Conservation (phyloP, 2,329 filamentous ascomycete species). For the Exophiala bonariae region DNA sequence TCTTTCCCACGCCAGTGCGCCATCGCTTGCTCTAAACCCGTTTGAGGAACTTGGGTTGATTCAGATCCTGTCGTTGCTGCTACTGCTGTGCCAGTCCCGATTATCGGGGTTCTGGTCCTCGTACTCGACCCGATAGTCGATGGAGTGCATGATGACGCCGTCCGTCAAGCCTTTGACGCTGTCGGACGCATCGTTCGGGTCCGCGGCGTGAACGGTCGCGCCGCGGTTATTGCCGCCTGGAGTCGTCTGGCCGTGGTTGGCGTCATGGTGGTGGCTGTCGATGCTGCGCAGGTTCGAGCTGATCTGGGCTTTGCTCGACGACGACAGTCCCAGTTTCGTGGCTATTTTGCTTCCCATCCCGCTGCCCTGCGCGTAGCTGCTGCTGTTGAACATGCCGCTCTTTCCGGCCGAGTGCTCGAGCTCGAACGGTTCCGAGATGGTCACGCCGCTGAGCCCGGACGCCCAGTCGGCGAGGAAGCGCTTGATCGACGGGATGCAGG, state of each 20-base stretch:
- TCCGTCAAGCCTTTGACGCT: conserved; percentile 25
- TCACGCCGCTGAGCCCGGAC: conserved; percentile 28
- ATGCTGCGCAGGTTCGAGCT: conserved; percentile 3
- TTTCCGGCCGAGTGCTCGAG: conserved; percentile 20
- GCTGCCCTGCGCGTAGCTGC: not conserved
- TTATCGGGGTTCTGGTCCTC: conserved; percentile 16
- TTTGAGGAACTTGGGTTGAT: too few relatives aligned
- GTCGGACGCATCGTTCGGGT: conserved; percentile 3
- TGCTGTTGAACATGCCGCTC: not conserved
- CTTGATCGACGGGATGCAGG: conserved; percentile 29
- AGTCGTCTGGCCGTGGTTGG: conserved; percentile 11
- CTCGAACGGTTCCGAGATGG: conserved; percentile 20
- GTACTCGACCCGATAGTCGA: conserved; percentile 28
- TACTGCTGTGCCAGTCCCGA: too few relatives aligned
- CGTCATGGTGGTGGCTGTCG: conserved; percentile 1
- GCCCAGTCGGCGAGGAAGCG: conserved; percentile 28
- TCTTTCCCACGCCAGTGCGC: too few relatives aligned
- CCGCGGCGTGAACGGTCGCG: too few relatives aligned
- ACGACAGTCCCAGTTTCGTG: conserved; percentile 3
- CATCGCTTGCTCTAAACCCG: too few relatives aligned
- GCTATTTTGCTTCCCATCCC: conserved; percentile 12
- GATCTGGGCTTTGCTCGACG: conserved; percentile 6
- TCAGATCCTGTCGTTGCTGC: too few relatives aligned
- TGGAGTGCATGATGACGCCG: conserved; percentile 28
- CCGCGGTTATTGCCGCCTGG: conserved; percentile 4